Evolutionary conservation across 176 grass and related monocot genomes (phyloP).

Genomic region (Dactylis glomerata): DNA sequence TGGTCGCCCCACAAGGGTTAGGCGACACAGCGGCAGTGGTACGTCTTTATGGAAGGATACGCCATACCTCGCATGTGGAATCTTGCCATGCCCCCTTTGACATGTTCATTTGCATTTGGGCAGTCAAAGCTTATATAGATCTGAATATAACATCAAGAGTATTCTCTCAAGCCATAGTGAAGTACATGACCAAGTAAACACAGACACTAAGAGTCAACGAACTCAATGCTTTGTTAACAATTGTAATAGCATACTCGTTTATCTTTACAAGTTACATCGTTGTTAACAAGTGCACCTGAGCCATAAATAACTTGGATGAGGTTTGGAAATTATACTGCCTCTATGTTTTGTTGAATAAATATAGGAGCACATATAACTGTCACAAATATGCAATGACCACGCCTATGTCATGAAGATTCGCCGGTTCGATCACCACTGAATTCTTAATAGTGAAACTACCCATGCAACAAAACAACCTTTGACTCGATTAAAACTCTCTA

Average conservation of each 20-base stretch:
- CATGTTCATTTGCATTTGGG: background rate
- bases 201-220: background rate
- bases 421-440: background rate
- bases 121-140: background rate
- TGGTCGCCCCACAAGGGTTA: too few species aligned
- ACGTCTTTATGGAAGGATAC: too few species aligned
- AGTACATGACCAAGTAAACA: background rate
- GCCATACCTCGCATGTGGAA: too few species aligned
- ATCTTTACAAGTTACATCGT: background rate
- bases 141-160: background rate
- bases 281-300: background rate
- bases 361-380: background rate
- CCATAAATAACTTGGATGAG: background rate
- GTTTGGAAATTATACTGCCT: background rate
- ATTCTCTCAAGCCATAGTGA: background rate
- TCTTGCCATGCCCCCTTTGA: too few species aligned
- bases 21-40: too few species aligned
- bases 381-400: background rate
- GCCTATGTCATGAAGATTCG: background rate
- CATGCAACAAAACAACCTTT: background rate
- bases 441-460: background rate
- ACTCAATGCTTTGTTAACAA: background rate
- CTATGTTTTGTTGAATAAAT: background rate
- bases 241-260: background rate
- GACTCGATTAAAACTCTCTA: background rate